Evolutionary conservation across 441 rosid species (phyloP).

Genomic region (Brassica balearica): DNA sequence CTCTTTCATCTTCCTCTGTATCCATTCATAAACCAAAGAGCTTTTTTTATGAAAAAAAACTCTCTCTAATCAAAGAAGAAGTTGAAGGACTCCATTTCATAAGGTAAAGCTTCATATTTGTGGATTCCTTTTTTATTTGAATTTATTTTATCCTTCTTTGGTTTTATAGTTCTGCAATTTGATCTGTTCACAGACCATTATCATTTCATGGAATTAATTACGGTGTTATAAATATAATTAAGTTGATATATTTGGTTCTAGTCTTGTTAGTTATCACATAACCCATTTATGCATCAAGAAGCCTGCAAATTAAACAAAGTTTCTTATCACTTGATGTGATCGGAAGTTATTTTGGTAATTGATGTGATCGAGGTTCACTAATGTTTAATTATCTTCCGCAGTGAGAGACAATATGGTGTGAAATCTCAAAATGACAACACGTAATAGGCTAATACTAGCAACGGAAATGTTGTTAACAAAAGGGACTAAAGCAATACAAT

Average conservation of each 20-base stretch:
- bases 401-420: neutral
- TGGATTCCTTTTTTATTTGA: neutral
- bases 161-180: neutral
- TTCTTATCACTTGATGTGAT: neutral
- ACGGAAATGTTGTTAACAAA: neutral
- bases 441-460: neutral
- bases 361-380: neutral
- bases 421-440: neutral
- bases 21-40: constrained; percentile 15
- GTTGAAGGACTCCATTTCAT: neutral
- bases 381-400: neutral
- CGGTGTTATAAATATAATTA: neutral
- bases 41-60: neutral
- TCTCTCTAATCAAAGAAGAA: neutral
- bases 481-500: neutral
- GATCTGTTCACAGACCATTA: neutral
- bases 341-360: neutral
- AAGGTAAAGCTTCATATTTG: neutral
- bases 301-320: too few species aligned
- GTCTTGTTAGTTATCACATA: too few species aligned
- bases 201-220: neutral
- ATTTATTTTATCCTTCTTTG: neutral
- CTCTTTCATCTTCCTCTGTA: constrained; percentile 31
- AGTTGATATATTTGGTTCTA: too few species aligned
- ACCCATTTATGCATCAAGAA: too few species aligned